These are phyloP conservation scores for Yamadazyma scolyti DNA, from an alignment of 805 yeast species.

Conservation along the genomic window DNA sequence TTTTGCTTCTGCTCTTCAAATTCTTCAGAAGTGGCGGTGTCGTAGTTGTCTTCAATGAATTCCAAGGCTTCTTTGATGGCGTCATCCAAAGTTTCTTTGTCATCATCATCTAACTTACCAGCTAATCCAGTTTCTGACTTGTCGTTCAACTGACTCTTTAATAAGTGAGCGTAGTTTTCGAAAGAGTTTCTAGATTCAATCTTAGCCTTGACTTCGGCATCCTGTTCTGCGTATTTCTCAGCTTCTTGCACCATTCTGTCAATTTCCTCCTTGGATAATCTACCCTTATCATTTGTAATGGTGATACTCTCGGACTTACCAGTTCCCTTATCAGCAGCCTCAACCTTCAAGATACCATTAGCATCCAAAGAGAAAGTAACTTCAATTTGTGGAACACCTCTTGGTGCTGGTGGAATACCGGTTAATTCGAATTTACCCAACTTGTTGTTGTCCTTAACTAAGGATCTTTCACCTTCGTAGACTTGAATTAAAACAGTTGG, in stretches of 20 bases:
- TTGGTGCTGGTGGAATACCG: conserved; percentile 97
- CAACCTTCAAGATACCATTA: conserved; percentile 98
- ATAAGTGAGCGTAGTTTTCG: conserved; percentile 43
- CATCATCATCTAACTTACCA: conserved; percentile 81
- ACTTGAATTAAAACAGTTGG: conserved; percentile 99
- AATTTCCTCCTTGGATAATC: conserved; percentile 93
- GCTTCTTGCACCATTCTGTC: conserved; percentile 99
- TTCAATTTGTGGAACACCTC: conserved; percentile 99
- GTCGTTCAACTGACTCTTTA: conserved; percentile 43
- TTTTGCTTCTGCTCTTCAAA: conserved; percentile 84
- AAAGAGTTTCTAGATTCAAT: conserved; percentile 41
- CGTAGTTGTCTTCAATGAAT: conserved; percentile 80
- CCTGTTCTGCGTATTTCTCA: conserved; percentile 68
- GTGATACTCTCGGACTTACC: conserved; percentile 98
- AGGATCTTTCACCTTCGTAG: conserved; percentile 99
- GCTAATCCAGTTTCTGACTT: conserved; percentile 50
- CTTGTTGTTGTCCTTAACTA: conserved; percentile 95
- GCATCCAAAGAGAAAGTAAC: conserved; percentile 99
- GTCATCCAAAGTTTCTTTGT: conserved; percentile 82
- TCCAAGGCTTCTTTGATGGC: conserved; percentile 84
- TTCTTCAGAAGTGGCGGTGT: conserved; percentile 87
- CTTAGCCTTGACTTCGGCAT: conserved; percentile 42
- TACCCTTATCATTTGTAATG: conserved; percentile 98
- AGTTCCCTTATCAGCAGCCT: conserved; percentile 97
- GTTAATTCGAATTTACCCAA: conserved; percentile 98